These are phyloP conservation scores for Globisporangium splendens DNA, from an alignment of 352 stramenopile species.

Conservation along the genomic window DNA sequence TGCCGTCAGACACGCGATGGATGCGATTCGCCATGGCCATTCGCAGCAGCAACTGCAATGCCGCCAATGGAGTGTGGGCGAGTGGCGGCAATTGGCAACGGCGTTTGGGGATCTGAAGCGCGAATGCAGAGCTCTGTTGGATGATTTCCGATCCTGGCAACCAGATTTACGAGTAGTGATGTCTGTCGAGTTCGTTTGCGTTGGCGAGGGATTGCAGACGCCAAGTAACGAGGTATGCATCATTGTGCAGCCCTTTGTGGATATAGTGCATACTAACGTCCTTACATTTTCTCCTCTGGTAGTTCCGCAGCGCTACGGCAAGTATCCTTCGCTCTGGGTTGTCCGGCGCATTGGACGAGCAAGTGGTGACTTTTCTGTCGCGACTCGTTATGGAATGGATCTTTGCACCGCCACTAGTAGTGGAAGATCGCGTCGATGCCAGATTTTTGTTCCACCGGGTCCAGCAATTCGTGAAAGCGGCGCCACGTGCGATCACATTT, in stretches of 20 bases:
- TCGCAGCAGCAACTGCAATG: background rate
- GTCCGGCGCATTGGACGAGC: constrained; percentile 27
- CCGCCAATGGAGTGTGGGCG: too few species aligned
- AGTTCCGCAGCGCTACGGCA: constrained; percentile 25
- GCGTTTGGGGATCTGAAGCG: constrained; percentile 42
- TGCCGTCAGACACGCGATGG: constrained; percentile 13
- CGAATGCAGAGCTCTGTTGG: constrained; percentile 15
- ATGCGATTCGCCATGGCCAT: constrained; percentile 5
- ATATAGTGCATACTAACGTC: background rate
- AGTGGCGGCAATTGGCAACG: constrained; percentile 20
- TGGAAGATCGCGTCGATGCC: background rate
- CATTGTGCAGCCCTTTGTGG: too few species aligned
- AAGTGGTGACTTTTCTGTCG: constrained; percentile 23
- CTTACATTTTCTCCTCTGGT: background rate
- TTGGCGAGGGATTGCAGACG: constrained; percentile 15
- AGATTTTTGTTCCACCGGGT: constrained; percentile 21
- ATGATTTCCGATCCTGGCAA: background rate
- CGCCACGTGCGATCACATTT: constrained; percentile 32
- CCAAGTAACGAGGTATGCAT: constrained; percentile 9
- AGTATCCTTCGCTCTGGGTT: constrained; percentile 39
- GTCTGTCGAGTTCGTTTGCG: background rate
- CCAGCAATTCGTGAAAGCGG: constrained; percentile 32
- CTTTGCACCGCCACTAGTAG: constrained; percentile 19
- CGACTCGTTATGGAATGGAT: constrained; percentile 53
- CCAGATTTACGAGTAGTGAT: background rate